phyloP scores from a whole-genome alignment of 345 rosid species.

The Geranium rotundifolium region DNA sequence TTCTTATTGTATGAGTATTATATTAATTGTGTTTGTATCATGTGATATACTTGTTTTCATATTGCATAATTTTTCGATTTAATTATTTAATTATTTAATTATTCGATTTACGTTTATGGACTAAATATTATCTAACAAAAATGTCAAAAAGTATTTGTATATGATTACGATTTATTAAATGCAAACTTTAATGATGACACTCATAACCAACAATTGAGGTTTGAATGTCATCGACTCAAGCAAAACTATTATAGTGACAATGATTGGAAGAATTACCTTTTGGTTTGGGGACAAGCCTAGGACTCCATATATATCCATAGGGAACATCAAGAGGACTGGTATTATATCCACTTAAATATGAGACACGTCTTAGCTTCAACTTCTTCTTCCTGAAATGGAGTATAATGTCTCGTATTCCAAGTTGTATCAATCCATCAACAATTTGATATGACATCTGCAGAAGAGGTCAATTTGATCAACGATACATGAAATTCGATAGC shows the following conservation, averaged over 20 bases:
- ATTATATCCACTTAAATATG: slow-evolving; percentile 36
- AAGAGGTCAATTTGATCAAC: not conserved
- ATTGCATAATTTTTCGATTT: too few species aligned
- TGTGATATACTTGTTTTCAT: too few species aligned
- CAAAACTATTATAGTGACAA: not conserved
- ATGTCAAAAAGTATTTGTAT: too few species aligned
- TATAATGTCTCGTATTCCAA: slow-evolving; percentile 45
- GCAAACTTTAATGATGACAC: not conserved
- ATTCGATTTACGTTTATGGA: too few species aligned
- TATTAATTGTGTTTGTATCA: too few species aligned
- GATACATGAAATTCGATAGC: not conserved
- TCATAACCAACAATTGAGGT: not conserved
- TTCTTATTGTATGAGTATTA: too few species aligned
- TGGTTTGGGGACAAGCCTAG: slow-evolving; percentile 46
- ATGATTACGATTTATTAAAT: too few species aligned
- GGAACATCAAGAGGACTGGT: slow-evolving; percentile 31
- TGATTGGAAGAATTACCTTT: slow-evolving; percentile 25
- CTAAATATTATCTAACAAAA: too few species aligned
- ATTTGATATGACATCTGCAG: slow-evolving; percentile 48
- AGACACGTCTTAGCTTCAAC: slow-evolving; percentile 33
- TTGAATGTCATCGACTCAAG: not conserved
- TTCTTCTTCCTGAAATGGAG: slow-evolving; percentile 39
- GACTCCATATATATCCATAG: slow-evolving; percentile 49
- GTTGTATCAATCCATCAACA: slow-evolving; percentile 40
- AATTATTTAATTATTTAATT: too few species aligned